These are phyloP conservation scores for Centaurea solstitialis DNA, from an alignment of 129 eudicot species.

Conservation along the genomic window DNA sequence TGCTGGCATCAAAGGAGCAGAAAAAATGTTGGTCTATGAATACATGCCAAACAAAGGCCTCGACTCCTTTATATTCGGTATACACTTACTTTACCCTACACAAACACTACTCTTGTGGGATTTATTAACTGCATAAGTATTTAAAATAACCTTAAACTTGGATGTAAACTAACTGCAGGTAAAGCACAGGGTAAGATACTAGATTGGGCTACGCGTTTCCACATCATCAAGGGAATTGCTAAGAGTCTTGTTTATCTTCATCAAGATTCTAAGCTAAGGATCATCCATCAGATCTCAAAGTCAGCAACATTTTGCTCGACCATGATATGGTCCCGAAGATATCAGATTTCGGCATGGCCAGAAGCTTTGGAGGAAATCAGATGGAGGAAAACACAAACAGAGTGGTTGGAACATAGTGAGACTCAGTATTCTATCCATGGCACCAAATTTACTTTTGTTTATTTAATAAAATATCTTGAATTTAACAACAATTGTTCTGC, in stretches of 20 bases:
- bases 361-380: slow-evolving; percentile 31
- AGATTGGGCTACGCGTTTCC: slow-evolving; percentile 32
- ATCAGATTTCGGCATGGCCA: slow-evolving; percentile 42
- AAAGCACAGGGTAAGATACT: not conserved
- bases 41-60: slow-evolving; percentile 58
- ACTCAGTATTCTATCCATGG: too few species aligned
- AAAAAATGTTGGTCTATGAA: slow-evolving; percentile 51
- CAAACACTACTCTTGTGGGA: not conserved
- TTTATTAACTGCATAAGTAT: too few species aligned
- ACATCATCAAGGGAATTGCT: slow-evolving; percentile 34
- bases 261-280: slow-evolving; percentile 26
- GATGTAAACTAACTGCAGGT: slow-evolving; percentile 21
- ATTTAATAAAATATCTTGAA: not conserved
- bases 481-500: not conserved
- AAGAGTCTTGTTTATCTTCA: slow-evolving; percentile 41
- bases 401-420: slow-evolving; percentile 22
- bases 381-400: slow-evolving; percentile 5
- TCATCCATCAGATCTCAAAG: slow-evolving; percentile 26
- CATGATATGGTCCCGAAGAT: slow-evolving; percentile 30
- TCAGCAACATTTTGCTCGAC: slow-evolving; percentile 34
- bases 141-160: not conserved
- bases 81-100: not conserved
- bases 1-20: slow-evolving; percentile 43
- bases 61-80: slow-evolving; percentile 53
- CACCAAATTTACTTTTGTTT: not conserved